Conservation (phyloP, 345 rosid genomes). For the Eucalyptus rudis region DNA sequence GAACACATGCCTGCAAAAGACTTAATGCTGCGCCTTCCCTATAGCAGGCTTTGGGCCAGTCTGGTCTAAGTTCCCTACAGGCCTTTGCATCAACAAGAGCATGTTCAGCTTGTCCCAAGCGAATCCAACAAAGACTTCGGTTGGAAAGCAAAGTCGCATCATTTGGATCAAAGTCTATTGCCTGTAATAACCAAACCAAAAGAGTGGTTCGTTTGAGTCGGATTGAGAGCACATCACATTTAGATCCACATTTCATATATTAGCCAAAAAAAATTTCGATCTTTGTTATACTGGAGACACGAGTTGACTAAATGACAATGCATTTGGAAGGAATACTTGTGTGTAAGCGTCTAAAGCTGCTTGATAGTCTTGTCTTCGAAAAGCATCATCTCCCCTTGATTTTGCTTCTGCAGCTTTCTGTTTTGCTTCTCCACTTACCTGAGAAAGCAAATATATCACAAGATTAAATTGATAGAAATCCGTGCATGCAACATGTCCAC, state of each 20-base stretch:
- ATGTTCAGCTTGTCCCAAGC: conserved; percentile 61
- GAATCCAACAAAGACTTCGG: conserved; percentile 92
- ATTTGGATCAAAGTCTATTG: conserved; percentile 75
- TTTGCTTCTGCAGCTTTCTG: conserved; percentile 91
- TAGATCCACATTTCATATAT: neutral
- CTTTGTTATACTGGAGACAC: neutral
- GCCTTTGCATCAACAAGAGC: conserved; percentile 74
- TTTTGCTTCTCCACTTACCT: conserved; percentile 81
- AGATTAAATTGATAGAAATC: neutral
- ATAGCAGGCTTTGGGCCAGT: conserved; percentile 88
- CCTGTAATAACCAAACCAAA: conserved; percentile 22
- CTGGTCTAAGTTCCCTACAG: conserved; percentile 61
- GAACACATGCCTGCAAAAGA: conserved; percentile 15
- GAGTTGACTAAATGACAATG: neutral
- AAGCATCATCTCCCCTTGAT: conserved; percentile 88
- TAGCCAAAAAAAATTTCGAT: neutral
- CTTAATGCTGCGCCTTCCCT: conserved; percentile 93
- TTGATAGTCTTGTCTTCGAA: conserved; percentile 48
- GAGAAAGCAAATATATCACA: neutral
- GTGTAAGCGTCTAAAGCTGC: conserved; percentile 75
- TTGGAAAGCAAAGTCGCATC: conserved; percentile 70
- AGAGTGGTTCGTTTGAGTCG: neutral
- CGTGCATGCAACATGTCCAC: neutral
- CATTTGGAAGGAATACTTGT: conserved; percentile 34
- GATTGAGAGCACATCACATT: neutral